These are phyloP conservation scores for Fusarium drepaniforme DNA, from an alignment of 2,329 filamentous ascomycete genomes.

Conservation along the genomic window DNA sequence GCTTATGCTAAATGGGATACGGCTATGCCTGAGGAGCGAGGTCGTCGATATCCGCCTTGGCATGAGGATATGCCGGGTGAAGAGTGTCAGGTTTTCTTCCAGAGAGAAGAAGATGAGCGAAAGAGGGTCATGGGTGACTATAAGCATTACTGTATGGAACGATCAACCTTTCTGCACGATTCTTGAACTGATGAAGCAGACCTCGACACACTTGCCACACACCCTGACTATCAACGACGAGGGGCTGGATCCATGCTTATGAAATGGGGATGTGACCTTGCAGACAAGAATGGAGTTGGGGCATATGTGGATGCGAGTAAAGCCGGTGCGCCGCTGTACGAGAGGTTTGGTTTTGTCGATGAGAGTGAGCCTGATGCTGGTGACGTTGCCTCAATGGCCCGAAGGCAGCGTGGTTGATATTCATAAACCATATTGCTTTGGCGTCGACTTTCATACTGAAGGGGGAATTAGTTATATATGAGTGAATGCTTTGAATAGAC, in stretches of 20 bases:
- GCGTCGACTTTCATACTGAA: background rate
- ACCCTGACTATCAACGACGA: slow-evolving; percentile 43
- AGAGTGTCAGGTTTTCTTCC: slow-evolving; percentile 26
- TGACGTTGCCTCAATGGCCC: slow-evolving; percentile 30
- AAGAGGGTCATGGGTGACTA: slow-evolving; percentile 28
- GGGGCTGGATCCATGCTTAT: slow-evolving; percentile 42
- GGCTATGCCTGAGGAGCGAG: slow-evolving; percentile 20
- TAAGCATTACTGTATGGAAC: slow-evolving; percentile 31
- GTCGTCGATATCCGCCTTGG: slow-evolving; percentile 34
- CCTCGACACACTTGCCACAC: slow-evolving; percentile 42
- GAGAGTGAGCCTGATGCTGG: slow-evolving; percentile 21
- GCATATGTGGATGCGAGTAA: slow-evolving; percentile 43
- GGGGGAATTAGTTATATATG: background rate
- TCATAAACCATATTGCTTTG: background rate
- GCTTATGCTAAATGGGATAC: slow-evolving; percentile 38
- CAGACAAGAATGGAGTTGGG: slow-evolving; percentile 31
- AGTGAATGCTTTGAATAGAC: background rate
- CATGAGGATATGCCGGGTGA: slow-evolving; percentile 26
- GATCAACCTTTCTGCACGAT: background rate
- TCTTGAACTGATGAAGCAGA: slow-evolving; percentile 19
- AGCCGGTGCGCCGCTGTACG: slow-evolving; percentile 22
- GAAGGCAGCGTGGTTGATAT: background rate
- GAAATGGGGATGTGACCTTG: slow-evolving; percentile 41
- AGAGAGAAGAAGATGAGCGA: slow-evolving; percentile 26
- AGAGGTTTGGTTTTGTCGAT: slow-evolving; percentile 32